These are phyloP conservation scores for Alternaria incomplexa DNA, from an alignment of 2,329 filamentous ascomycete species.

Conservation along the genomic window DNA sequence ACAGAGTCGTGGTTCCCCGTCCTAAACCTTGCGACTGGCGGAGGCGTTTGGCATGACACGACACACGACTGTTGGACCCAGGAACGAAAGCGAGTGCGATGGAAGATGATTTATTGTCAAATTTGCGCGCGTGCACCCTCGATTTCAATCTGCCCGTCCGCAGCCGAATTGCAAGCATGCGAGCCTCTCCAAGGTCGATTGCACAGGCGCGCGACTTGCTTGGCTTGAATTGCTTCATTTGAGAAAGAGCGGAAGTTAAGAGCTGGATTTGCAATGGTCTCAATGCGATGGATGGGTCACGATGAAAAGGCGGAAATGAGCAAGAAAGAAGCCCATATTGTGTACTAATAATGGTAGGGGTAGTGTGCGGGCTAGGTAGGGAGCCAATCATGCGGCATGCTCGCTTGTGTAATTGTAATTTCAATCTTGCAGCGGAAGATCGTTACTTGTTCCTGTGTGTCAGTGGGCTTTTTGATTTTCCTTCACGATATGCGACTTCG, in stretches of 20 bases:
- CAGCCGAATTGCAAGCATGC: neutral
- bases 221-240: slow-evolving; percentile 2
- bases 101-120: neutral
- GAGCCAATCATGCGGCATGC: slow-evolving; percentile 25
- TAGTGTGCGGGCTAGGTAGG: slow-evolving; percentile 5
- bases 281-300: slow-evolving; percentile 12
- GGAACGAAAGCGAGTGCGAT: neutral
- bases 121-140: neutral
- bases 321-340: neutral
- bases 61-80: neutral
- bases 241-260: slow-evolving; percentile 3
- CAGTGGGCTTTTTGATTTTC: neutral
- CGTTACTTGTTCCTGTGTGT: slow-evolving; percentile 14
- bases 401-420: slow-evolving; percentile 34
- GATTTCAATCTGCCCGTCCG: neutral
- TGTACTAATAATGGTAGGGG: slow-evolving; percentile 12
- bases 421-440: slow-evolving; percentile 19
- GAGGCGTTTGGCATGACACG: neutral
- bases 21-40: neutral
- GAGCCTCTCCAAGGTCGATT: neutral
- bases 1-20: neutral
- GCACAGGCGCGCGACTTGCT: neutral
- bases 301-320: slow-evolving; percentile 17
- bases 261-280: slow-evolving; percentile 7
- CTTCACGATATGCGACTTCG: neutral